Conservation (phyloP, 2,329 filamentous ascomycete genomes). For the Xylariaceae sp. region DNA sequence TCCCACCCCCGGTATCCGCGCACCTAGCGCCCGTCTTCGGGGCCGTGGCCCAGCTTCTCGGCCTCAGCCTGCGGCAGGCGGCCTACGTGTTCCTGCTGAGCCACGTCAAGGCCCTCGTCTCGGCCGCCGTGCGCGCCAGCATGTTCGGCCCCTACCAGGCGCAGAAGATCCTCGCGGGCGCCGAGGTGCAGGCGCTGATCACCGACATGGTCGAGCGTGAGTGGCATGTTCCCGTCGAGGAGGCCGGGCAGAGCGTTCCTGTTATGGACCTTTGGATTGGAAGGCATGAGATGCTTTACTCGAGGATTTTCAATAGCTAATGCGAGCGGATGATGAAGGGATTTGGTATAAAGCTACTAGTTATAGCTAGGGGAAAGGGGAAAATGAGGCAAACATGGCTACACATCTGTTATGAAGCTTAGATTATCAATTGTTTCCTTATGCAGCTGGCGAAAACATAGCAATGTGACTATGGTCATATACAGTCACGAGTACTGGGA, state of each 20-base stretch:
- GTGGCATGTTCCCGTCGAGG: conserved; percentile 63
- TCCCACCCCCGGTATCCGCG: conserved; percentile 58
- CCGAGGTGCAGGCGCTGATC: conserved; percentile 64
- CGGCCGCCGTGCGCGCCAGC: conserved; percentile 77
- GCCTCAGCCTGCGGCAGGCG: conserved; percentile 65
- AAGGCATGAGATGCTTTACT: conserved; percentile 82
- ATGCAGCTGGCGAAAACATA: too few species aligned
- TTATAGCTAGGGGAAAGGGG: background rate
- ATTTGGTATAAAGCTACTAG: background rate
- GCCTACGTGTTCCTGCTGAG: conserved; percentile 79
- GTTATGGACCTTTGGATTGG: conserved; percentile 85
- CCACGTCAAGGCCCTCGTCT: conserved; percentile 78
- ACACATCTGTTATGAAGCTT: background rate
- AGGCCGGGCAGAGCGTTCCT: conserved; percentile 77
- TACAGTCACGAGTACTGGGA: background rate
- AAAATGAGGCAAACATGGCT: background rate
- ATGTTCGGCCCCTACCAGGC: conserved; percentile 83
- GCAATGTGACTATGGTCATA: too few species aligned
- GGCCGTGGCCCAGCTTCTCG: conserved; percentile 66
- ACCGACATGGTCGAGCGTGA: conserved; percentile 64
- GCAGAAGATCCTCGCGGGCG: conserved; percentile 72
- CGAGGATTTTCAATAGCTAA: conserved; percentile 84
- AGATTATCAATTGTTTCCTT: background rate
- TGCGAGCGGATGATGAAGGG: background rate
- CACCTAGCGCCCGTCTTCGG: conserved; percentile 78